phyloP scores from a whole-genome alignment of 2,329 filamentous ascomycete genomes.

The Ophiostoma pallidulum region DNA sequence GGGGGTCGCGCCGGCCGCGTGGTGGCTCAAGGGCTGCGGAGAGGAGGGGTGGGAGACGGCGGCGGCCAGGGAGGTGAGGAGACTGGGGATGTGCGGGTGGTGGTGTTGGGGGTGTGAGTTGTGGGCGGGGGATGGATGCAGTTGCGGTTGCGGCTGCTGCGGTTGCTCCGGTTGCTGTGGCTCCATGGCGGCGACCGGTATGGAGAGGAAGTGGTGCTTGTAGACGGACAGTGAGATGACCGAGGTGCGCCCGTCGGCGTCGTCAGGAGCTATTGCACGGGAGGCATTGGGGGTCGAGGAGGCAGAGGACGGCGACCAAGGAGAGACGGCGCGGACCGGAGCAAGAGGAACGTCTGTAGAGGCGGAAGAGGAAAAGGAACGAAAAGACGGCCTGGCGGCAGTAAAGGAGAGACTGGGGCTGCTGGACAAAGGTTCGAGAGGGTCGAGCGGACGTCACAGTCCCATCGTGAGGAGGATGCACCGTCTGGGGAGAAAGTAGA shows the following conservation, averaged over 20 bases:
- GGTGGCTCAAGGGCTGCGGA: constrained; percentile 32
- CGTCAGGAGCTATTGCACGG: constrained; percentile 4
- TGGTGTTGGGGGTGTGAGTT: constrained; percentile 21
- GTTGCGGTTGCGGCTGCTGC: constrained; percentile 26
- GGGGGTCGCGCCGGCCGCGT: constrained; percentile 39
- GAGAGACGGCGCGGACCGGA: neutral
- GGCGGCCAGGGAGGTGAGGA: constrained; percentile 24
- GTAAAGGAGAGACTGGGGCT: neutral
- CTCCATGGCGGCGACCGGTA: constrained; percentile 16
- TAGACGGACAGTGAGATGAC: neutral
- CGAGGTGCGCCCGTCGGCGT: constrained; percentile 9
- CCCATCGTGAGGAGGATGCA: neutral
- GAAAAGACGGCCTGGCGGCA: neutral
- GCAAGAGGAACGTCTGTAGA: neutral
- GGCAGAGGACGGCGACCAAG: neutral
- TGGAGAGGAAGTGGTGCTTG: neutral
- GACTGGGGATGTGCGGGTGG: constrained; percentile 27
- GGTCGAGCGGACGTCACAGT: neutral
- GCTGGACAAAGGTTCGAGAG: neutral
- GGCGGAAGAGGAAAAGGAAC: neutral
- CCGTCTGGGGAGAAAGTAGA: too few species aligned
- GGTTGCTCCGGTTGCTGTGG: constrained; percentile 21
- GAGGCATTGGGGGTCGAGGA: constrained; percentile 9
- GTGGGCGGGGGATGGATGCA: too few species aligned
- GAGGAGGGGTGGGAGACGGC: constrained; percentile 19